Conservation (phyloP, 2,329 filamentous ascomycete genomes). For the Hawksworthiomyces lignivorus region DNA sequence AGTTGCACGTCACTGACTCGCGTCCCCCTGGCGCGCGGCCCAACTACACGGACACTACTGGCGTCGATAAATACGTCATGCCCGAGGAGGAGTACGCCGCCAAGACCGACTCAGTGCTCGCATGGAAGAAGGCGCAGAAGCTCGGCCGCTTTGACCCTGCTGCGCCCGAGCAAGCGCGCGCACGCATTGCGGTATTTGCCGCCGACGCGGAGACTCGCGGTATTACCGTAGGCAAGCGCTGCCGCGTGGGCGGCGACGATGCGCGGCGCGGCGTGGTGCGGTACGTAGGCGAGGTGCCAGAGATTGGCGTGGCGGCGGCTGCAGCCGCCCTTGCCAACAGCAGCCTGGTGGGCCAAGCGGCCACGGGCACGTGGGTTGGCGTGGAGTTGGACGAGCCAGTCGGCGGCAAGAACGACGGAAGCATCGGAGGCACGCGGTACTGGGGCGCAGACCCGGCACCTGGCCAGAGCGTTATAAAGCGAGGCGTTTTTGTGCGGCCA, state of each 20-base stretch:
- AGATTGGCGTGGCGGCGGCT: constrained; percentile 40
- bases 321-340: not conserved
- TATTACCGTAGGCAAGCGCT: constrained; percentile 55
- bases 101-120: constrained; percentile 79
- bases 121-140: constrained; percentile 93
- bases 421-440: constrained; percentile 56
- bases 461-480: constrained; percentile 44
- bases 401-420: constrained; percentile 74
- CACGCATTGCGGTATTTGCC: constrained; percentile 60
- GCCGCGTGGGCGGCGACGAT: constrained; percentile 60
- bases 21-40: constrained; percentile 67
- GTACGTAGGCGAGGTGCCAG: constrained; percentile 66
- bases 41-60: constrained; percentile 74
- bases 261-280: constrained; percentile 59
- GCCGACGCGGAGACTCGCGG: constrained; percentile 64
- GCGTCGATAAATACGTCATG: constrained; percentile 85
- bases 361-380: constrained; percentile 64
- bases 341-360: constrained; percentile 19
- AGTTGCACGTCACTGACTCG: constrained; percentile 72
- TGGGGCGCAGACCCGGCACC: constrained; percentile 52
- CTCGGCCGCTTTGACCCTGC: constrained; percentile 92
- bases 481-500: constrained; percentile 70
- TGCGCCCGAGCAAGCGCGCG: constrained; percentile 64
- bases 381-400: constrained; percentile 71
- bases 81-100: constrained; percentile 79